Evolutionary conservation across 805 yeast species (phyloP).

Genomic region (Cyberlindnera samutprakarnensis): DNA sequence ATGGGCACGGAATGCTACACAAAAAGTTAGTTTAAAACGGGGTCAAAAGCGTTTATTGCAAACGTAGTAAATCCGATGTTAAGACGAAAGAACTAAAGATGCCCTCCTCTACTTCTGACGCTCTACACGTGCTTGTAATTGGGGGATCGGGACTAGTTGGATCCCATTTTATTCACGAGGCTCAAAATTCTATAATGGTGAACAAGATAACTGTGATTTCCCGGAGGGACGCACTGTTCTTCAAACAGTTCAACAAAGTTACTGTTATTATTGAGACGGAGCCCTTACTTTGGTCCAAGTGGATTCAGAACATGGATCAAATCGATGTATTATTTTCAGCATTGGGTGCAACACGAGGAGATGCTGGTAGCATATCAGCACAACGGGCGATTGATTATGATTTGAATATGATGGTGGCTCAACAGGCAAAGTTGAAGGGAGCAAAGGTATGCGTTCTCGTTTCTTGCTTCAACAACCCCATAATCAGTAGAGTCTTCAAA

Average conservation of each 20-base stretch:
- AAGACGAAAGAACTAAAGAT: neutral
- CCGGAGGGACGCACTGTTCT: constrained; percentile 4
- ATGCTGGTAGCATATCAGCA: constrained; percentile 60
- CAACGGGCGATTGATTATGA: constrained; percentile 69
- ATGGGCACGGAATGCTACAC: too few species aligned
- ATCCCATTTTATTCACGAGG: constrained; percentile 10
- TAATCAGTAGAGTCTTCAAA: constrained; percentile 39
- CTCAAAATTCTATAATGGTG: constrained; percentile 7
- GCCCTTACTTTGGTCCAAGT: constrained; percentile 40
- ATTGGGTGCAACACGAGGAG: constrained; percentile 65
- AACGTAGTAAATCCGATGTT: neutral
- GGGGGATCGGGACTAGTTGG: constrained; percentile 21
- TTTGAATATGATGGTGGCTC: constrained; percentile 54
- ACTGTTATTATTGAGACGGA: constrained; percentile 37
- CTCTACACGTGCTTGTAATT: constrained; percentile 8
- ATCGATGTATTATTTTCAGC: constrained; percentile 43
- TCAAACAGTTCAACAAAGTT: constrained; percentile 23
- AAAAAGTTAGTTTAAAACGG: neutral
- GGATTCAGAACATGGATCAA: constrained; percentile 19
- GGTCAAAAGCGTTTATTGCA: too few species aligned
- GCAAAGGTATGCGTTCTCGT: constrained; percentile 57
- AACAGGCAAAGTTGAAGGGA: constrained; percentile 59
- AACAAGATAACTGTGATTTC: constrained; percentile 6
- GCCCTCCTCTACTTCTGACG: neutral
- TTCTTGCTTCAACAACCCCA: constrained; percentile 51